Base-by-base conservation (phyloP, 768 basidiomycete genomes). In the Tylopilus balloui region DNA sequence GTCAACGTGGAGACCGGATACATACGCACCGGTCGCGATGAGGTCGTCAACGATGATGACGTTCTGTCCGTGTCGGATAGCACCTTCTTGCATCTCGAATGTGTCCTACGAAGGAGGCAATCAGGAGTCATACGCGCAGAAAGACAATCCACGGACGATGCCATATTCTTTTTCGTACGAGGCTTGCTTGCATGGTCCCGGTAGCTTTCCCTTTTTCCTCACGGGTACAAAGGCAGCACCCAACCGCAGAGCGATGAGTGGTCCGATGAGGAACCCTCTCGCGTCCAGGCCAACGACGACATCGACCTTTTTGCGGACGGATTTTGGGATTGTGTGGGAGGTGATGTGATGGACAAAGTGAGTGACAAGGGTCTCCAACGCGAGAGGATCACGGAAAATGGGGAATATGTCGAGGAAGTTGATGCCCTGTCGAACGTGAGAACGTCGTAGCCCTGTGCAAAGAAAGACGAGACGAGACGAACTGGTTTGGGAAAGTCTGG, bases 151-250 rank as follows among this genome's bases (percentile, higher is more conserved):
- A 70, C 83, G 64, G 57, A 92, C 91, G n/a, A 69, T 61, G 38
- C 93, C 94, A 57, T 97, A 96, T 66, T 99, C 96, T 74, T 96
- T 96, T 68, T 84, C 81, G 58, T 92, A 99, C 19, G 76, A 77
- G 3, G 81, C 86, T 27, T 76, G 74, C 39, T 84, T 77, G 65
- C 86, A 88, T 57, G 81, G 62, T 39, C 96, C 96, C 6, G 96
- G 96, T n/a, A 99, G 77, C 68, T 98, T 99, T 5, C 93, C 94
- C 52, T 73, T 73, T 72, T 99, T 99, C 51, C 96, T 78, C 28
- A 98, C 93, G 2, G 96, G 94, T 3, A 96, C 92, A 57, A 99
- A 99, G 11, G 92, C 90, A 2, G 93, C 93, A 23, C 91, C 90
- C 23, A 99, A 73, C 50, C 95, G 77, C 61, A 91, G 70, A 5